phyloP scores from a whole-genome alignment of 1,284 basidiomycete species.

The Cutaneotrichosporon mucoides region DNA sequence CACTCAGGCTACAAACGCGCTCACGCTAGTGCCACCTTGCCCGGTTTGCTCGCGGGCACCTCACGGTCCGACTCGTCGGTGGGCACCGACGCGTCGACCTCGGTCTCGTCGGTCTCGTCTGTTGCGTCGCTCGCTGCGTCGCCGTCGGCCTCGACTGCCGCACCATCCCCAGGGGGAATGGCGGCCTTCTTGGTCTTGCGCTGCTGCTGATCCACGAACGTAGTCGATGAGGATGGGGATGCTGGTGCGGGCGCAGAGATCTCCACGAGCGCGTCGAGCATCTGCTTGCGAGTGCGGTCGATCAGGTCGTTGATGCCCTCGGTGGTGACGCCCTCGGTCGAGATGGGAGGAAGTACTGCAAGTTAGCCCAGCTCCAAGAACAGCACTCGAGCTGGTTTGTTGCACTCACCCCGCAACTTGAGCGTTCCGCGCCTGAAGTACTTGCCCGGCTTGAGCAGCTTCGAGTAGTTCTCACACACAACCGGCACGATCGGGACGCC shows the following conservation, averaged over 20 bases:
- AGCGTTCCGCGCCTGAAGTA: conserved; percentile 76
- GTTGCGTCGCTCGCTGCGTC: neutral
- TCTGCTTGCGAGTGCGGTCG: conserved; percentile 47
- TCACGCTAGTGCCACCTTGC: conserved; percentile 27
- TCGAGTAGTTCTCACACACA: conserved; percentile 91
- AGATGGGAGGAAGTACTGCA: conserved; percentile 54
- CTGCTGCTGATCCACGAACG: neutral
- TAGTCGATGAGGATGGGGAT: neutral
- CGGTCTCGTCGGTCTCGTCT: conserved; percentile 4
- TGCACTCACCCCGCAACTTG: conserved; percentile 76
- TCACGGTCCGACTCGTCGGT: neutral
- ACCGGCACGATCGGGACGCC: conserved; percentile 81
- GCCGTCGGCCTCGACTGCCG: neutral
- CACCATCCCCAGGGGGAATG: too few relatives aligned
- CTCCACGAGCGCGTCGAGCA: conserved; percentile 48
- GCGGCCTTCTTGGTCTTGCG: neutral
- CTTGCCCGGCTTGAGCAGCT: conserved; percentile 68
- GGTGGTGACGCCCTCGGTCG: conserved; percentile 49
- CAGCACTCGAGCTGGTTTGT: too few relatives aligned
- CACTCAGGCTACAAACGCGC: conserved; percentile 16
- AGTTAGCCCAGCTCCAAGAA: too few relatives aligned
- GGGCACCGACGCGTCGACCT: conserved; percentile 1
- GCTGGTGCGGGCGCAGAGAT: conserved; percentile 24
- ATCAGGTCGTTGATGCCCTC: conserved; percentile 51
- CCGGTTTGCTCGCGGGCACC: conserved; percentile 9